Conservation (phyloP, 1,284 basidiomycete species). For the Rugiboletus extremiorientalis region DNA sequence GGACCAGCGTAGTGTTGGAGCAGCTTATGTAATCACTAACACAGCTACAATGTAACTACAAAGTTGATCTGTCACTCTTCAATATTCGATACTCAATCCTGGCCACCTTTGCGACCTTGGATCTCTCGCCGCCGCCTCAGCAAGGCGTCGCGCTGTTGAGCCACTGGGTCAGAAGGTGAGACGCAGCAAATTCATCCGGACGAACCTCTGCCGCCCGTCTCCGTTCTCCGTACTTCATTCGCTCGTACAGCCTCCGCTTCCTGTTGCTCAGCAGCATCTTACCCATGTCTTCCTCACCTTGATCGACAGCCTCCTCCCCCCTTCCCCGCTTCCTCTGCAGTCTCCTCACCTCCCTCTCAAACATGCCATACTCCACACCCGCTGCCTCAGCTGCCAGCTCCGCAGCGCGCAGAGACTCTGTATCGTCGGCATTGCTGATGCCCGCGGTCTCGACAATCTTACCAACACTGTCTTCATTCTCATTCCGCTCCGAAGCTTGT, state of each 20-base stretch:
- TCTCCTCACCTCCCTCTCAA: slow-evolving; percentile 80
- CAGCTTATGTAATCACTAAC: too few species aligned
- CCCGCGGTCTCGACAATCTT: slow-evolving; percentile 44
- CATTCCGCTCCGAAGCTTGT: slow-evolving; percentile 36
- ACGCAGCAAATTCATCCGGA: slow-evolving; percentile 9
- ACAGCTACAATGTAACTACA: too few species aligned
- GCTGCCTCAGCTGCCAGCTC: slow-evolving; percentile 93
- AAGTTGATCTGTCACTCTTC: background rate
- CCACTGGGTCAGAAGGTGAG: slow-evolving; percentile 10
- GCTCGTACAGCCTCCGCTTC: slow-evolving; percentile 94
- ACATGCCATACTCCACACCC: slow-evolving; percentile 81
- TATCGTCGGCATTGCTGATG: slow-evolving; percentile 58
- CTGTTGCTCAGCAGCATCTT: slow-evolving; percentile 99
- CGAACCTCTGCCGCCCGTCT: slow-evolving; percentile 83
- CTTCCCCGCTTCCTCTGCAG: slow-evolving; percentile 54
- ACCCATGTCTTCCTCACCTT: slow-evolving; percentile 86
- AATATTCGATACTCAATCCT: background rate
- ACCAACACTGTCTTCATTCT: slow-evolving; percentile 34
- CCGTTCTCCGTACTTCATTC: slow-evolving; percentile 88
- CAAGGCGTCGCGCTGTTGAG: slow-evolving; percentile 56
- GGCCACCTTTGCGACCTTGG: slow-evolving; percentile 39
- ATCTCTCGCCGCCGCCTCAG: slow-evolving; percentile 60
- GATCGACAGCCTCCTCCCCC: slow-evolving; percentile 30
- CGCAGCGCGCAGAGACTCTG: slow-evolving; percentile 78
- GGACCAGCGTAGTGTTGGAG: too few species aligned